Evolutionary conservation across 192 early-diverging fungal genomes (phyloP).

Genomic region (Podila epigama): DNA sequence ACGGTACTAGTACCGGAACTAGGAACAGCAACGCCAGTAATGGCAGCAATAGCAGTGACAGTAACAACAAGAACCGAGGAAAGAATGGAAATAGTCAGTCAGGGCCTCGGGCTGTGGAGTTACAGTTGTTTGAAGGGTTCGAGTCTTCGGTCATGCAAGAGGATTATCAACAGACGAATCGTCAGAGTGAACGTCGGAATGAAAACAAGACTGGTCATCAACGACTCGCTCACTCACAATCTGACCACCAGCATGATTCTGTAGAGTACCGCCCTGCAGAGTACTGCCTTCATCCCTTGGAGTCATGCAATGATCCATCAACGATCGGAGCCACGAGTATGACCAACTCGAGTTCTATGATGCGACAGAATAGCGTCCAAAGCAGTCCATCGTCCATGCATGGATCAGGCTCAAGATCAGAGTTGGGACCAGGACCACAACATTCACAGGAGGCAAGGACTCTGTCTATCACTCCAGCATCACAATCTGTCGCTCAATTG

Average conservation of each 20-base stretch:
- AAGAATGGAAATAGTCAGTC: not conserved
- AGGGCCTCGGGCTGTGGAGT: not conserved
- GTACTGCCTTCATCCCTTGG: not conserved
- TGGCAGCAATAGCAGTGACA: no score
- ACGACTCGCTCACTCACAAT: no score
- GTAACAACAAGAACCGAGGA: not conserved
- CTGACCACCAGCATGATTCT: no score
- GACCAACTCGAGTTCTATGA: not conserved
- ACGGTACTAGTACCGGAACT: not conserved
- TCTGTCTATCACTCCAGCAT: not conserved
- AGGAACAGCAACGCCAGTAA: no score
- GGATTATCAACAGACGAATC: conserved; percentile 12
- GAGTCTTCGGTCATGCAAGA: conserved; percentile 33
- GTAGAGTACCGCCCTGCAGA: no score
- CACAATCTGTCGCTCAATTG: not conserved
- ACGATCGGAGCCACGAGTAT: not conserved
- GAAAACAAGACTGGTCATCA: no score
- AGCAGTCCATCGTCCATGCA: not conserved
- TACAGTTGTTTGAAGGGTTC: conserved; percentile 32
- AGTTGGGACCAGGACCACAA: no score
- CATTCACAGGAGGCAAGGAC: not conserved
- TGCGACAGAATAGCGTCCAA: not conserved
- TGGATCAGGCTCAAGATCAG: no score
- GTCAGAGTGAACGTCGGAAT: no score
- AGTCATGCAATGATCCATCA: not conserved